Percentiles rank a stretch among this genome's conserved stretches.
These are phyloP conservation scores for Saccharomycopsis microspora DNA, from an alignment of 805 yeast species.

Conservation along the genomic window DNA sequence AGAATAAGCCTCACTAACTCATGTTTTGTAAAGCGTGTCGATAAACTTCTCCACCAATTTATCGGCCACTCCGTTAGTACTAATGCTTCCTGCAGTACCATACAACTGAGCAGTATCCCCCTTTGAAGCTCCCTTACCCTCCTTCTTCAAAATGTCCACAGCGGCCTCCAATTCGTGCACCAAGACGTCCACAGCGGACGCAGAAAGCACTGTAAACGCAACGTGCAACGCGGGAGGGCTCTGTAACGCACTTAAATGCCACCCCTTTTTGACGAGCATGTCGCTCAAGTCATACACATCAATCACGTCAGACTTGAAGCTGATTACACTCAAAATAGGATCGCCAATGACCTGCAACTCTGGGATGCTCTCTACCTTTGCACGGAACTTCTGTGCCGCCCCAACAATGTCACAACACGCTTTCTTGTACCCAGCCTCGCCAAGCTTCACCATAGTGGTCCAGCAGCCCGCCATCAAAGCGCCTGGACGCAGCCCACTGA, in stretches of 20 bases:
- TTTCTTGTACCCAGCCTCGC: constrained; percentile 69
- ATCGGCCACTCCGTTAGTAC: constrained; percentile 77
- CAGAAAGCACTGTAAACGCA: constrained; percentile 71
- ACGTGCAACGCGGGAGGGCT: constrained; percentile 85
- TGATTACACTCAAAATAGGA: constrained; percentile 71
- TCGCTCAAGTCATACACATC: constrained; percentile 79
- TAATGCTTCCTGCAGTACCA: constrained; percentile 90
- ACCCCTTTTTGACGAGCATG: constrained; percentile 50
- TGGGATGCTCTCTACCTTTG: constrained; percentile 33
- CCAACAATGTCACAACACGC: constrained; percentile 56
- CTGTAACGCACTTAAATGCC: constrained; percentile 87
- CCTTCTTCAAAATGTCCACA: constrained; percentile 30
- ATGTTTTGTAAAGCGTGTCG: constrained; percentile 59
- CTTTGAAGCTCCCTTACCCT: constrained; percentile 19
- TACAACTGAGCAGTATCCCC: constrained; percentile 81
- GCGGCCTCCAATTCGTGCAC: constrained; percentile 36
- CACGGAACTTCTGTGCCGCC: constrained; percentile 49
- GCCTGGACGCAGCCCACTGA: constrained; percentile 96
- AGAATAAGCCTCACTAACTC: neutral
- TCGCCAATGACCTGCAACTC: constrained; percentile 70
- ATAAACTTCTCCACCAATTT: constrained; percentile 68
- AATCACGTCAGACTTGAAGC: constrained; percentile 54
- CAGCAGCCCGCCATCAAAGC: constrained; percentile 97
- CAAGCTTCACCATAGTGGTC: constrained; percentile 81
- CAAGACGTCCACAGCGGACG: constrained; percentile 46